Evolutionary conservation across 2,329 filamentous ascomycete genomes (phyloP), one percentile per base, ranked within the genome.

Genomic region (Beauveria caledonica): DNA sequence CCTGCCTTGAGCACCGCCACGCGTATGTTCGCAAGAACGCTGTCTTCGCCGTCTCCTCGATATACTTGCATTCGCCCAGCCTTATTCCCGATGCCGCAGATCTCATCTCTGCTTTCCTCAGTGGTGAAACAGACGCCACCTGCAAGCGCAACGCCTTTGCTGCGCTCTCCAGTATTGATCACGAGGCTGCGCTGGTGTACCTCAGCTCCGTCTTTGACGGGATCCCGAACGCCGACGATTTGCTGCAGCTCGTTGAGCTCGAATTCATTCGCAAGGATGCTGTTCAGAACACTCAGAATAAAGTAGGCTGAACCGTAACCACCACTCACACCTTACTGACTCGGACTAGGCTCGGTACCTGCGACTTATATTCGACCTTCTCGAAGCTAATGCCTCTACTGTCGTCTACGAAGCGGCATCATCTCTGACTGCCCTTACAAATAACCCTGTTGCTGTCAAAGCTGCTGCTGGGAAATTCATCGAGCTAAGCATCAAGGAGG

Each of bases 231-330:
- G 90, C 93, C 61, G 93, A 97, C 72, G 94, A 97, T 73, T 81
- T 99, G 62, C 78, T 97, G 63, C 92, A 97, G 71, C 81, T 99
- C 64, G 92, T 92, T 6, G 92, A 97, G 74, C 82, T 99, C 21
- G 94, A 97, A 73, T 99, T 99, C 73, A 97, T 99, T 68, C 86
- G 94, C 69, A 97, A 96, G 74, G 94, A 99, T 79, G 92, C 94
- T n/a, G 81, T 96, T 49, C 87, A 93, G 68, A 97, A 97, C 74
- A 81, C 90, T 3, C 88, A 93, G 70, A 97, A 97, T 77, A 99
- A 97, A 85, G 88, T 90, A 72, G 19, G 79, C 66, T 33, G 29
- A 36, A n/a, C 11, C 15, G 25, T 15, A 13, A 60, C 27, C 15
- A 48, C 40, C 55, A 48, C 45, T 53, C 58, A 52, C 25, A 5